Conservation (phyloP, 2,329 filamentous ascomycete genomes). For the Pseudogymnoascus pannorum region DNA sequence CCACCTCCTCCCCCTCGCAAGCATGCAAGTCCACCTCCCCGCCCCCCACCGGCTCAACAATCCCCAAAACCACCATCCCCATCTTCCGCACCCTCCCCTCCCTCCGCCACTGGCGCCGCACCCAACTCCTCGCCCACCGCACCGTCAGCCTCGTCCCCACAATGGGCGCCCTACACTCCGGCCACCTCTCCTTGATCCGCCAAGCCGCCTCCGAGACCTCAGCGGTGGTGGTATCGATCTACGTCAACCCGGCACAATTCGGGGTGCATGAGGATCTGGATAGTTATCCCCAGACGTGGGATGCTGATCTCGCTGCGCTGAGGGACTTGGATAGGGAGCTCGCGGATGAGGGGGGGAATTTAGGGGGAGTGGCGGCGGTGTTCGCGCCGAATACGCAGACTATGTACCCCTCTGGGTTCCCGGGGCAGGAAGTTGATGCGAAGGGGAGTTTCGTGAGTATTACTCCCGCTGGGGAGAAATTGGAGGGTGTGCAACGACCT, state of each 20-base stretch:
- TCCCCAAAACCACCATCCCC: slow-evolving; percentile 53
- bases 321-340: slow-evolving; percentile 64
- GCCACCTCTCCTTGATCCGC: slow-evolving; percentile 80
- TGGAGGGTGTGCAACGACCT: slow-evolving; percentile 80
- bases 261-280: slow-evolving; percentile 79
- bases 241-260: slow-evolving; percentile 96
- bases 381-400: slow-evolving; percentile 76
- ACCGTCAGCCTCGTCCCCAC: slow-evolving; percentile 87
- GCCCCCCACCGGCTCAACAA: slow-evolving; percentile 18
- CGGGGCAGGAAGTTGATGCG: slow-evolving; percentile 62
- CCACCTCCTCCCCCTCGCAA: slow-evolving; percentile 19
- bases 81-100: slow-evolving; percentile 69
- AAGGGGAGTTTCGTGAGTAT: slow-evolving; percentile 87
- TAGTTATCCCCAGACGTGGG: slow-evolving; percentile 88
- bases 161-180: slow-evolving; percentile 94
- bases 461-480: slow-evolving; percentile 70
- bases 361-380: slow-evolving; percentile 69
- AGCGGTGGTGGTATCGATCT: slow-evolving; percentile 83
- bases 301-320: slow-evolving; percentile 62
- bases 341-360: slow-evolving; percentile 45
- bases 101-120: slow-evolving; percentile 62
- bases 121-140: slow-evolving; percentile 58
- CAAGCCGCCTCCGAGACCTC: slow-evolving; percentile 77
- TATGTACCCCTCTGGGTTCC: slow-evolving; percentile 85
- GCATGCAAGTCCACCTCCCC: slow-evolving; percentile 14